Conservation (phyloP, 345 rosid genomes). For the Salix koriyanagi region DNA sequence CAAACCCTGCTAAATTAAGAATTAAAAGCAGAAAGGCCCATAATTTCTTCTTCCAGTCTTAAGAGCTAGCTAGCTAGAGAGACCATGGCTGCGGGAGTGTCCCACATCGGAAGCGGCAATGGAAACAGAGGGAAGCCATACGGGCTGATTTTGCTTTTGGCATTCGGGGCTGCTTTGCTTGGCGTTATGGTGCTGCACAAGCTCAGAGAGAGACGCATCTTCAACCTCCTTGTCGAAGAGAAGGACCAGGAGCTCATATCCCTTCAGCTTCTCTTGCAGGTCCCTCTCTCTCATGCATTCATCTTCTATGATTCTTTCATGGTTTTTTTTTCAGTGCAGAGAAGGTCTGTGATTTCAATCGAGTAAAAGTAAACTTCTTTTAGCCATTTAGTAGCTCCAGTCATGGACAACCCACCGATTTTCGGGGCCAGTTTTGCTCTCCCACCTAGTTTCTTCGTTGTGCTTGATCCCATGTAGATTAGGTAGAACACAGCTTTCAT, state of each 20-base stretch:
- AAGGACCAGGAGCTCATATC: conserved; percentile 42
- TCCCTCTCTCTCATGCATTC: conserved; percentile 15
- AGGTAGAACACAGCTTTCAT: neutral
- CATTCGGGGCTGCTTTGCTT: conserved; percentile 53
- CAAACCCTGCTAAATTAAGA: neutral
- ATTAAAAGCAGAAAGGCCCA: neutral
- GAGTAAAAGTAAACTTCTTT: neutral
- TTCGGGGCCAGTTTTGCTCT: neutral
- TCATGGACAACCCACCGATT: neutral
- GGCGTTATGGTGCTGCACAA: conserved; percentile 53
- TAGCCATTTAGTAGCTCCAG: neutral
- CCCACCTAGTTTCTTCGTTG: neutral
- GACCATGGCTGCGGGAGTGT: conserved; percentile 29
- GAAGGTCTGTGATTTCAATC: neutral
- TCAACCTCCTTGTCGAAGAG: conserved; percentile 43
- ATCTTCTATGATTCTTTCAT: neutral
- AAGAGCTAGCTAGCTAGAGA: conserved; percentile 1
- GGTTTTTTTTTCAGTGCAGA: neutral
- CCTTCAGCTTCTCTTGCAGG: conserved; percentile 57
- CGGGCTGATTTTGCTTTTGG: conserved; percentile 46
- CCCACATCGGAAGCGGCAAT: conserved; percentile 24
- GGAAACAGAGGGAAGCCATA: conserved; percentile 37
- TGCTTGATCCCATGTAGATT: neutral
- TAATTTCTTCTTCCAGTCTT: neutral
- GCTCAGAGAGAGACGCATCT: conserved; percentile 51